Conservation (phyloP, 768 basidiomycete species). For the Scleroderma citrinum region DNA sequence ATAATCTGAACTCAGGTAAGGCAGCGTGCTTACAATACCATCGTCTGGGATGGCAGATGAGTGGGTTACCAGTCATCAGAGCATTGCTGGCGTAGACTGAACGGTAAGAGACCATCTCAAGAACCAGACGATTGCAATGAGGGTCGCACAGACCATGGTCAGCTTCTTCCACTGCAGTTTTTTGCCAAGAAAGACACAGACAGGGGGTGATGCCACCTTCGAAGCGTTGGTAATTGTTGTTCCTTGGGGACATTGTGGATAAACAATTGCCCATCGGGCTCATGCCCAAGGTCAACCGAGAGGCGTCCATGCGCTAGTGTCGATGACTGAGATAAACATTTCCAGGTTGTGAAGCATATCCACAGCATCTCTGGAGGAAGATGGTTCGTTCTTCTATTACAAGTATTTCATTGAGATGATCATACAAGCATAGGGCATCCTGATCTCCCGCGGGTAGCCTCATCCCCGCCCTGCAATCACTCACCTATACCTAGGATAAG, state of each 20-base stretch:
- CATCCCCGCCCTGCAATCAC: too few relatives aligned
- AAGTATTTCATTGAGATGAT: too few relatives aligned
- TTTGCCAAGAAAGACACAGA: slow-evolving; percentile 22
- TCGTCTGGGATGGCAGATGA: slow-evolving; percentile 10
- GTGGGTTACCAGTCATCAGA: too few relatives aligned
- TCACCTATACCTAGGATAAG: too few relatives aligned
- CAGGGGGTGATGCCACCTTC: slow-evolving; percentile 56
- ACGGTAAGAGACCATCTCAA: slow-evolving; percentile 33
- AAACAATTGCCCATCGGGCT: slow-evolving; percentile 15
- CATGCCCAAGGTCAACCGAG: slow-evolving; percentile 21
- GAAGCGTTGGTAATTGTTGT: slow-evolving; percentile 52
- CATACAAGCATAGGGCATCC: too few relatives aligned
- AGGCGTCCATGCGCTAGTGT: slow-evolving; percentile 13
- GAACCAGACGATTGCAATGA: slow-evolving; percentile 61
- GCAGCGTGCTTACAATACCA: too few relatives aligned
- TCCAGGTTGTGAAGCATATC: too few relatives aligned
- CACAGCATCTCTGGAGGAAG: too few relatives aligned
- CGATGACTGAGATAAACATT: too few relatives aligned
- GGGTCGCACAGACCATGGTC: slow-evolving; percentile 47
- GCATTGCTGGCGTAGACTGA: slow-evolving; percentile 4
- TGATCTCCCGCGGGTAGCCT: too few relatives aligned
- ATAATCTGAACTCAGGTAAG: too few relatives aligned
- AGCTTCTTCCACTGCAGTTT: slow-evolving; percentile 61
- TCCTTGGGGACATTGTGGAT: slow-evolving; percentile 29
- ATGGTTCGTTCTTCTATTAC: too few relatives aligned